phyloP scores from a whole-genome alignment of 257 asterid species.

The Solanum appendiculatum region DNA sequence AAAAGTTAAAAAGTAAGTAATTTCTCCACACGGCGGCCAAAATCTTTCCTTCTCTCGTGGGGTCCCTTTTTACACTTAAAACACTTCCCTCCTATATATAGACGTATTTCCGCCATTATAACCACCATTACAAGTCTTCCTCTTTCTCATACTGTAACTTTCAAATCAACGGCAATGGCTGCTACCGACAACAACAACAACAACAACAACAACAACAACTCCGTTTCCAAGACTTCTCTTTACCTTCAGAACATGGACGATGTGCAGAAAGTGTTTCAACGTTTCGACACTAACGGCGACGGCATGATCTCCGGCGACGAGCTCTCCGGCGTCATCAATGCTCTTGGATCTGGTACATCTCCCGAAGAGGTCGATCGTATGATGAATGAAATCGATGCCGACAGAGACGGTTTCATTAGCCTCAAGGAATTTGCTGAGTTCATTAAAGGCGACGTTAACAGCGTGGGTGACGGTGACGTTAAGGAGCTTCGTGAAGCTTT shows the following conservation, averaged over 20 bases:
- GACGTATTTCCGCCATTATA: neutral
- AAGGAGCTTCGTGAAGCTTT: slow-evolving; percentile 79
- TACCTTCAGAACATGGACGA: slow-evolving; percentile 44
- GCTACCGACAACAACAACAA: slow-evolving; percentile 4
- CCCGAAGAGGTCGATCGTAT: slow-evolving; percentile 36
- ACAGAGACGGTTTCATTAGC: slow-evolving; percentile 72
- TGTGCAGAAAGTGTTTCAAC: slow-evolving; percentile 47
- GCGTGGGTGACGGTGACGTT: slow-evolving; percentile 18
- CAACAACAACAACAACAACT: slow-evolving; percentile 9
- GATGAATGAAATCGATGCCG: slow-evolving; percentile 77
- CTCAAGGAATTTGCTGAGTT: slow-evolving; percentile 66
- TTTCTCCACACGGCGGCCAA: neutral
- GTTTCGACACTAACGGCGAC: slow-evolving; percentile 78
- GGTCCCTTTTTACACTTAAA: neutral
- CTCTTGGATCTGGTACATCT: slow-evolving; percentile 61
- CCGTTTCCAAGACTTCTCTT: slow-evolving; percentile 14
- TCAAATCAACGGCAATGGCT: neutral
- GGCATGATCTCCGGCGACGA: slow-evolving; percentile 77
- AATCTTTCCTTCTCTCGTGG: neutral
- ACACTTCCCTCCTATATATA: neutral
- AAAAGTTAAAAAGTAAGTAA: neutral
- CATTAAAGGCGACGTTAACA: slow-evolving; percentile 29
- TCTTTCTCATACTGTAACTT: neutral
- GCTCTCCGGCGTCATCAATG: slow-evolving; percentile 48
- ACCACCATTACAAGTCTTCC: neutral